Evolutionary conservation across 352 stramenopile species (phyloP), one percentile per base, ranked within the genome.

Genomic region (Phytophthora ramorum): DNA sequence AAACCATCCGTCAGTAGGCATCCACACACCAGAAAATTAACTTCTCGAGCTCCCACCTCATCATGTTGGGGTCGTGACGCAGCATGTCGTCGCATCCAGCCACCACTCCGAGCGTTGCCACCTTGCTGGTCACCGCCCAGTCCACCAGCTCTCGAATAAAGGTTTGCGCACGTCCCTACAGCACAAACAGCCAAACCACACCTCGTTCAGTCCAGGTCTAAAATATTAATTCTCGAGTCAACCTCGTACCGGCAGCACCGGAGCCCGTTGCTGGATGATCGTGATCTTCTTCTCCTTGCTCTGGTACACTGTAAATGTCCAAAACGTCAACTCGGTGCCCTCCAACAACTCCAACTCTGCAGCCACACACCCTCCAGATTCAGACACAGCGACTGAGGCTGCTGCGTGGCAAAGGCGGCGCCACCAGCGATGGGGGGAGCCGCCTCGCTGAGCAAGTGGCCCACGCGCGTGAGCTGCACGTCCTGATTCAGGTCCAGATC

Each of bases 31-130:
- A 13, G 17, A 34, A 17, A 7, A 41, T 22, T 40, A 79, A 71
- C 44, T 59, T 24, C 68, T 72, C 68, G 80, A 37, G 4, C 38
- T 16, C 60, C 19, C 52, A 89, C 83, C 71, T 81, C 49, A 81
- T 81, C 83, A 91, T 92, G 67, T 91, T 88, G 45, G 60, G 55
- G 51, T 95, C 85, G 40, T 92, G 84, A 38, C 84, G 85, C 19
- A 95, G 72, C 87, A 95, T 95, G 58, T 93, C 83, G 51, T 95
- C 85, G 24, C 72, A 86, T 16, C 87, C 87, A 48, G 79, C 74
- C 5, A 93, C 62, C 12, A 92, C 71, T 24, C 82, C 76, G 13
- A 95, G 53, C 24, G 71, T 78, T 14, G 75, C 51, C 16, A 87
- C 79, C 7, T 86, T 78, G 35, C 61, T 78, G 20, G 19, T 46